Evolutionary conservation across 2,329 filamentous ascomycete species (phyloP), one percentile per base, ranked within the genome.

Genomic region (Pestalotiopsis sp.): DNA sequence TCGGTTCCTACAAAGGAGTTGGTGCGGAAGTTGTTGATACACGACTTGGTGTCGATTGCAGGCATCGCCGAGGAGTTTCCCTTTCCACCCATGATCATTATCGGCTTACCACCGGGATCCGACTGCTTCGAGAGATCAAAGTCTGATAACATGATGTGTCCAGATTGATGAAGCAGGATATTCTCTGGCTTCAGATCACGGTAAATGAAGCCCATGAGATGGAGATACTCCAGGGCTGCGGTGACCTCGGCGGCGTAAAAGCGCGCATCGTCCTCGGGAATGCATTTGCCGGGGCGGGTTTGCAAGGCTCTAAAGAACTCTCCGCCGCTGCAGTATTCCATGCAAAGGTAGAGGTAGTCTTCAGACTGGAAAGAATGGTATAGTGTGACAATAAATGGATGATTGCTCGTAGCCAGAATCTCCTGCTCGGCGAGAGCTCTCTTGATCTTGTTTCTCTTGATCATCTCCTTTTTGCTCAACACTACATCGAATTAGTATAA

Each of bases 361-460:
- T 99, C 96, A 1, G 96, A 99, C 81, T 99, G 96, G 86, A 99
- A 99, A 0, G 95, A 98, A 83, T 99, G 96, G 80, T 98, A 99
- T 2, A 99, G 86, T 0, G 96, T 99, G 71, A 99, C 96, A 78
- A 99, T 99, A 81, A 99, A 99, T 0, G 96, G 96, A 77, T 99
- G 96, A 76, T 99, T 99, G 85, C 95, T 98, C 57, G 96, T 99
- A 9, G 96, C 96, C 67, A 99, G 85, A 73, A 99, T 99, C 81
- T 99, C 96, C 80, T 98, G 96, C 83, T 99, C 96, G 49, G 96
- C 96, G 74, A 99, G 86, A 14, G 96, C 96, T 78, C 96, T 91
- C 88, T 99, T 99, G 84, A 99, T 99, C 88, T 99, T 99, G 86
- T 99, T 99, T 69, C 96, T 92, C 85, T 99, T 99, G 82, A 99